Evolutionary conservation across 192 early-diverging fungal species (phyloP), one percentile per base, ranked within the genome.

Genomic region (Mortierella hygrophila): DNA sequence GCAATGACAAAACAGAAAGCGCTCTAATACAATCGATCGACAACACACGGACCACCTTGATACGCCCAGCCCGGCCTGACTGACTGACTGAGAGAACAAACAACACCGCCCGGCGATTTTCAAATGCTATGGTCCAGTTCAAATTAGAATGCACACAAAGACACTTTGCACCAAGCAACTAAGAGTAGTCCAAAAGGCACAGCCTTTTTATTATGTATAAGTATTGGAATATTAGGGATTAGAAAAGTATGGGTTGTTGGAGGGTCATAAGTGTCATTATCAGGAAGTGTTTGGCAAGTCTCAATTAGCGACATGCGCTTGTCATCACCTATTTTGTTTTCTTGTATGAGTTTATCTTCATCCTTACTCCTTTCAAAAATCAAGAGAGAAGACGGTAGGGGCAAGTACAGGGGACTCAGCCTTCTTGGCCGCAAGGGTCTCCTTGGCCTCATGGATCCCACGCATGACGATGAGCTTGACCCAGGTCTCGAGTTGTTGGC

Each of bases 401-500:
- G 68, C 29, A 38, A 54, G 41, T 0, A 52, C 44, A 41, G 78
- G 77, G 13, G 44, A 23, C 15, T n/a, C 6, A 0, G 38, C 52
- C 41, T 72, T 71, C 57, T 85, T 79, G 55, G 70, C 70, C 4
- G 76, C 78, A 18, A 85, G 57, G 3, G 78, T 79, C 16, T 68
- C 73, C 21, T 85, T 75, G 4, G 83, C 83, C 65, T 85, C 83
- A 42, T 85, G 78, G 74, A 85, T 85, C 52, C 83, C 83, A 41
- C 83, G 76, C 26, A 76, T 65, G 18, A 85, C 77, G 26, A 85
- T 80, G 23, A 85, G 16, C 35, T 57, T 74, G 32, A 85, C 55
- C 83, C 83, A 85, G 3, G 69, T 41, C 68, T 85, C 41, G 29
- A 85, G 73, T 75, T 88, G 88, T 52, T 47, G 32, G 13, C 85